phyloP scores from a whole-genome alignment of 768 basidiomycete species.

The Boletellus ananas region DNA sequence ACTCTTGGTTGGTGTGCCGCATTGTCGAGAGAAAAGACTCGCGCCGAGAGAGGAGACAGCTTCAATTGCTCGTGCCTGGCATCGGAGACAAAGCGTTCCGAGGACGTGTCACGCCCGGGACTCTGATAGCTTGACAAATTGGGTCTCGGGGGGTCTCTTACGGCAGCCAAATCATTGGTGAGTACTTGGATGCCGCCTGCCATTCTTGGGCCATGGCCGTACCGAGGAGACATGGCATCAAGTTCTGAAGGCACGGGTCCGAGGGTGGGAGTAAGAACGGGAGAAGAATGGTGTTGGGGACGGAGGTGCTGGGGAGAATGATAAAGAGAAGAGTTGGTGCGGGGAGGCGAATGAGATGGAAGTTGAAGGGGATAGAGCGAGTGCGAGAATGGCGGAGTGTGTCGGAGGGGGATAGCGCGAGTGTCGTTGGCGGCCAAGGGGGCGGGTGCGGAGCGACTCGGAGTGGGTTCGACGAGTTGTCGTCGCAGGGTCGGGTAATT shows the following conservation, averaged over 20 bases:
- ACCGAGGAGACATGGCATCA: conserved; percentile 17
- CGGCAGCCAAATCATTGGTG: conserved; percentile 12
- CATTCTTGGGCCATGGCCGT: conserved; percentile 24
- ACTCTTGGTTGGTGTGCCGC: conserved; percentile 2
- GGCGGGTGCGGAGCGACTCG: conserved; percentile 3
- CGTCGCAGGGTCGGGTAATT: conserved; percentile 24
- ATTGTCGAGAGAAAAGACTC: conserved; percentile 4
- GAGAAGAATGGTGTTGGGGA: conserved; percentile 13
- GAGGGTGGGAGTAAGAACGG: conserved; percentile 1
- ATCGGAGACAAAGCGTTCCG: conserved; percentile 14
- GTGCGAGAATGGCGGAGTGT: conserved; percentile 13
- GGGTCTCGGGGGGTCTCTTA: conserved; percentile 9
- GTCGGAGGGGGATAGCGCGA: conserved; percentile 11
- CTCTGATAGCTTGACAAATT: conserved; percentile 13
- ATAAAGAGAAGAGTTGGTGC: conserved; percentile 15
- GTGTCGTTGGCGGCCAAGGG: conserved; percentile 7
- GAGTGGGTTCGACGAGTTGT: conserved; percentile 12
- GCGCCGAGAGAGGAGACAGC: conserved; percentile 9
- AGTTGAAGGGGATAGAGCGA: conserved; percentile 1
- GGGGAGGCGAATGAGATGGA: conserved; percentile 11
- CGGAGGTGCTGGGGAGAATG: conserved; percentile 18
- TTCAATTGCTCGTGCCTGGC: conserved; percentile 7
- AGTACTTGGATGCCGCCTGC: conserved; percentile 26
- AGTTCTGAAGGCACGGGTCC: not conserved
- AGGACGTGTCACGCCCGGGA: conserved; percentile 11